Base-by-base conservation (phyloP, 2,329 filamentous ascomycete genomes). In the Trichophyton schoenleinii region DNA sequence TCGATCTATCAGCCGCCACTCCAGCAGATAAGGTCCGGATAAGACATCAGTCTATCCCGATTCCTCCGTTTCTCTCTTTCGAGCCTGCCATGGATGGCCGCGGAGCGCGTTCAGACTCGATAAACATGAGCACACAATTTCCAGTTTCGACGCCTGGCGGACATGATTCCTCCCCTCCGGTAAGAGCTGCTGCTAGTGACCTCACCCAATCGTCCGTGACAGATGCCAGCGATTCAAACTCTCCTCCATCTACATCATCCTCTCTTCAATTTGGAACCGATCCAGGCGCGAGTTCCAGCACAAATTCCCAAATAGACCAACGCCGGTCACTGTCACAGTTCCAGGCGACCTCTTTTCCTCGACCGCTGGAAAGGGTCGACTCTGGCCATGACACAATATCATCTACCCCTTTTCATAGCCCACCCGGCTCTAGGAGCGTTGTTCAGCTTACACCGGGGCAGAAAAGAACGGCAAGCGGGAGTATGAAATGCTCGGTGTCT, bases 381-480 rank as follows among this genome's bases (percentile, higher is more conserved):
- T 18, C 42, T 36, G 13, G 18, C 52, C n/a, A 55, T 38, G 38
- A 61, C 53, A 65, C 62, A 25, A 20, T 63, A 34, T 64, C 66
- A 18, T 59, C 20, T 36, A 52, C 64, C n/a, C 61, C 18, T 49
- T 60, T 63, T 9, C 36, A 57, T 3, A 66, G 64, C 59, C 62
- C 64, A 8, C 59, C 66, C 7, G 64, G 63, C 18, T 28, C 34
- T 20, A 36, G 34, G 55, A 9, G 46, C 15, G 20, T 15, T 58
- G 49, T 59, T 28, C 63, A 60, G 44, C 58, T 67, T 59, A 64
- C 63, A 34, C 65, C 66, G 9, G 79, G 81, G 18, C 83, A 84
- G 64, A 95, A 95, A 75, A 82, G 90, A 66, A 92, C 84, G 68
- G 88, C 88, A 38, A 87, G 88, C 69, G 90, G 89, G 48, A 78